Base-by-base conservation (phyloP, 1,284 basidiomycete genomes). In the Sanghuangporus weigelae region DNA sequence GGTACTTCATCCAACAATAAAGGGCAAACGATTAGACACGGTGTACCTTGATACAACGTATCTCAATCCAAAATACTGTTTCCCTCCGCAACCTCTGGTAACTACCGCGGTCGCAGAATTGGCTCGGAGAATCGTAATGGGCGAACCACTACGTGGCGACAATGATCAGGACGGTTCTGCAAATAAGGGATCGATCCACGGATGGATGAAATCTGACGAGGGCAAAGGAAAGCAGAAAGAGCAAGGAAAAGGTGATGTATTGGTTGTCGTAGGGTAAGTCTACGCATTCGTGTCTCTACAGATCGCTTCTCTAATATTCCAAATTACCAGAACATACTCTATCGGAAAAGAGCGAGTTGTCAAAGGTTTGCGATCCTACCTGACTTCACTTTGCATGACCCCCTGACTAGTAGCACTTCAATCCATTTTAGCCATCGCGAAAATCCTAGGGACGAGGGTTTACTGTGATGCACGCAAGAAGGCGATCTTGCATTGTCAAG, bases 31-130 rank as follows among this genome's bases (percentile, higher is more conserved):
- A 56, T 83, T 99, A 12, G 95, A 98, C 71, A 85, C 88, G 59
- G 84, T 96, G 57, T 99, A 99, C 73, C 82, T 99, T 31, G 97
- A 99, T 74, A 98, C 96, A 7, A 99, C 97, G 0, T 99, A 99
- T 74, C 81, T 98, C 46, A 91, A 97, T 70, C 92, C 96, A 0
- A 91, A 88, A 84, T 98, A 98, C 74, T 93, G 90, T 60, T 99
- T 99, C 70, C 94, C 97, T 0, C 92, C 96, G 2, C 96, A 99
- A 71, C 87, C 93, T 12, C 83, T 92, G 53, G 96, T 99, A 40
- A 90, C 98, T 46, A 83, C 89, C 36, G 96, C 96, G 0, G 98
- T 96, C 72, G 93, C 92, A 0, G 87, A 93, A 55, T 79, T 98
- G 2, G 90, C 93, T 0, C 80, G 78, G 61, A 79, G 83, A 42